These are phyloP conservation scores for Naegleria gruberi DNA, from an alignment of 208 protist species.

Conservation along the genomic window DNA sequence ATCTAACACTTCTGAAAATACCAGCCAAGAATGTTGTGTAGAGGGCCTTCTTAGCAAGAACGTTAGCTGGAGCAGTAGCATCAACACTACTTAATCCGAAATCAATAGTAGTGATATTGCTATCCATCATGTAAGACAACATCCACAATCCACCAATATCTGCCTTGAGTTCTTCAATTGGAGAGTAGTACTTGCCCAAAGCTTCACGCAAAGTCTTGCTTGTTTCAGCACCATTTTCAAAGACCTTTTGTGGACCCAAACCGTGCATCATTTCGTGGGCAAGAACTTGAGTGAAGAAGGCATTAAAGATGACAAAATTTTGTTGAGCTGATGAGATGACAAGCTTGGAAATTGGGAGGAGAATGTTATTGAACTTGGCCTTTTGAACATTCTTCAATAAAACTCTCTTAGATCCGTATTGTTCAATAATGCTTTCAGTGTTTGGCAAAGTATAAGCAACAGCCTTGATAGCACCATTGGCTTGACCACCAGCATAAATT, in stretches of 20 bases:
- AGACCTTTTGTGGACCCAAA: not conserved
- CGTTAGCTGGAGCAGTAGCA: not conserved
- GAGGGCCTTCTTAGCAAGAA: not conserved
- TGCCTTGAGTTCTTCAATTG: slow-evolving; percentile 13
- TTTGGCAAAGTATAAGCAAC: slow-evolving; percentile 19
- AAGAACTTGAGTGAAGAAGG: slow-evolving; percentile 15
- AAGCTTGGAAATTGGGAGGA: not conserved
- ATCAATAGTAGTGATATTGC: not conserved
- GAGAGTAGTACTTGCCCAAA: not conserved
- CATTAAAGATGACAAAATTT: not conserved
- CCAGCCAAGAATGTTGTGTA: not conserved
- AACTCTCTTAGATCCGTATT: slow-evolving; percentile 10
- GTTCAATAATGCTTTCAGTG: not conserved
- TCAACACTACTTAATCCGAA: not conserved
- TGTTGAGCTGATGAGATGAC: not conserved
- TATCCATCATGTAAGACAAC: not conserved
- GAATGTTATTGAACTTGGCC: not conserved
- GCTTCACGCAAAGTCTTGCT: not conserved
- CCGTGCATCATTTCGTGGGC: slow-evolving; percentile 21
- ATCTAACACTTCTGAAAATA: slow-evolving; percentile 5
- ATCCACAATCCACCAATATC: slow-evolving; percentile 18
- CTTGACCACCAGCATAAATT: not conserved
- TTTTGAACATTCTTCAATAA: not conserved
- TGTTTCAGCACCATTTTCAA: not conserved
- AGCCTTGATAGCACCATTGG: not conserved